Conservation (phyloP, 2,329 filamentous ascomycete genomes). For the Aspergillus fijiensis region DNA sequence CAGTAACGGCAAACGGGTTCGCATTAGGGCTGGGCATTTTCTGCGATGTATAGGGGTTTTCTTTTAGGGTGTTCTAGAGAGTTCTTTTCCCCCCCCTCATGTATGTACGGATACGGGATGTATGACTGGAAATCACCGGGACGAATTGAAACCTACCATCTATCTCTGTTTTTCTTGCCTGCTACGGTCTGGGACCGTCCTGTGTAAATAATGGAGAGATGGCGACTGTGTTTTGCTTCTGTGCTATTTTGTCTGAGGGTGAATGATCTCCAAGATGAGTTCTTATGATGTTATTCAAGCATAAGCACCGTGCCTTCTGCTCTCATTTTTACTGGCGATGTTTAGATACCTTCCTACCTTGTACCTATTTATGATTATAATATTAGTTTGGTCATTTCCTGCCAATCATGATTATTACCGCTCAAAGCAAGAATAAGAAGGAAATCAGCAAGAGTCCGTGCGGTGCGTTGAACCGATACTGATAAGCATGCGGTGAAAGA, state of each 20-base stretch:
- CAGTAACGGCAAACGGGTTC: not conserved
- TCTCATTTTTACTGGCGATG: not conserved
- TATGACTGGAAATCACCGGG: conserved; percentile 20
- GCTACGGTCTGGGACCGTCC: not conserved
- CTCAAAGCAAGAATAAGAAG: too few species aligned
- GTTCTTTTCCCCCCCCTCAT: conserved; percentile 11
- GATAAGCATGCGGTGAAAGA: too few species aligned
- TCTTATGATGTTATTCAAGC: not conserved
- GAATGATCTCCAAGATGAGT: not conserved
- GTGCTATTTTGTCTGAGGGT: not conserved
- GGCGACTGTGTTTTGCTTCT: not conserved
- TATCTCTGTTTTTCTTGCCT: not conserved
- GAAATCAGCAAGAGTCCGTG: too few species aligned
- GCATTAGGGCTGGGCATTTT: conserved; percentile 6
- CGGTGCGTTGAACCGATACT: too few species aligned
- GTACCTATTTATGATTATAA: not conserved
- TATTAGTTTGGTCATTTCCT: not conserved
- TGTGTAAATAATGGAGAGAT: not conserved
- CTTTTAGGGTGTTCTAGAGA: conserved; percentile 19
- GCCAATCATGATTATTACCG: too few species aligned
- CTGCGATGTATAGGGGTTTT: conserved; percentile 17
- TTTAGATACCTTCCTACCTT: not conserved
- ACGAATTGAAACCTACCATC: conserved; percentile 7
- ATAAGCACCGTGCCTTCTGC: not conserved
- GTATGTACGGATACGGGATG: conserved; percentile 24